A percentile compares a stretch with the other conserved stretches of the same genome.
Evolutionary conservation across 106 monocot genomes (phyloP).

Genomic region (Dendrobium officinale): DNA sequence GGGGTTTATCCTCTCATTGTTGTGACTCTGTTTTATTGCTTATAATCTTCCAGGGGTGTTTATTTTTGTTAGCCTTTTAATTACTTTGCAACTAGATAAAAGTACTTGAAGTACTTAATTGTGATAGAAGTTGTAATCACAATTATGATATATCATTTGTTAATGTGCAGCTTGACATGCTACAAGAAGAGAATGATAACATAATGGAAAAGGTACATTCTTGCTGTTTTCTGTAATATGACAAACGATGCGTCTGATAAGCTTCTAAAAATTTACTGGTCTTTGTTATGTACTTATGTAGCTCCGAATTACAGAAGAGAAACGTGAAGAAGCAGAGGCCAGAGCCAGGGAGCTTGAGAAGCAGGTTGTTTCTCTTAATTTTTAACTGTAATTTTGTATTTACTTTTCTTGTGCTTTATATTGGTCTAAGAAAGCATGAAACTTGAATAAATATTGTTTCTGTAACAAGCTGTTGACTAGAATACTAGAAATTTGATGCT

Average conservation of each 20-base stretch:
- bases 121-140: background rate
- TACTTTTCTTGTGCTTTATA: background rate
- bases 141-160: slow-evolving; percentile 4
- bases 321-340: slow-evolving; percentile 55
- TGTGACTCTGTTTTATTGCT: background rate
- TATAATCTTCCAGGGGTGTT: background rate
- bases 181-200: slow-evolving; percentile 78
- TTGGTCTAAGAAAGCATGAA: background rate
- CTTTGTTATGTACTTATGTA: slow-evolving; percentile 25
- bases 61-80: background rate
- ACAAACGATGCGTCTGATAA: background rate
- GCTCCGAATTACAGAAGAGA: slow-evolving; percentile 52
- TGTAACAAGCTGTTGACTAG: background rate
- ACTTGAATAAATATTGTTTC: background rate
- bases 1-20: background rate
- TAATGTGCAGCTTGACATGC: slow-evolving; percentile 65
- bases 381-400: background rate
- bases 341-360: slow-evolving; percentile 73
- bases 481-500: background rate
- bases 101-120: slow-evolving; percentile 1
- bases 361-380: slow-evolving; percentile 34
- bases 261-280: background rate
- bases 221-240: background rate
- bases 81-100: background rate
- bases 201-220: slow-evolving; percentile 52